Conservation (phyloP, 73 alveolate genomes). For the Blepharisma japonicum region DNA sequence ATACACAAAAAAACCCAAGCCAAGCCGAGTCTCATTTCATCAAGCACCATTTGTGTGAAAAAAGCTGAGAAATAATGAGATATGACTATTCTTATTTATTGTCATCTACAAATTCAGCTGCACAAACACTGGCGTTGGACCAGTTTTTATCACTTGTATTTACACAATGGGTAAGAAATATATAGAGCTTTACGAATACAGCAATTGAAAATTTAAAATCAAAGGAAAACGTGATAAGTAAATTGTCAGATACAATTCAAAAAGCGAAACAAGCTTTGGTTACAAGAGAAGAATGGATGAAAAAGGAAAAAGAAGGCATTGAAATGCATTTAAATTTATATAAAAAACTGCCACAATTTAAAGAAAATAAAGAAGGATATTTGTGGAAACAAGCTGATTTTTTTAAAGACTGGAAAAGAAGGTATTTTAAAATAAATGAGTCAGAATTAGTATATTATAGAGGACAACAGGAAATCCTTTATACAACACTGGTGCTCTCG, state of each 20-base stretch:
- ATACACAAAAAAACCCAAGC: conserved; percentile 3
- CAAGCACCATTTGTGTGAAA: neutral
- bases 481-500: neutral
- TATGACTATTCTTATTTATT: neutral
- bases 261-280: neutral
- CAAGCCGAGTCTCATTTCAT: neutral
- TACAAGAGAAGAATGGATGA: neutral
- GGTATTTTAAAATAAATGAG: conserved; percentile 5
- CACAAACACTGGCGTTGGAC: neutral
- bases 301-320: conserved; percentile 12
- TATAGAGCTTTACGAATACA: conserved; percentile 20
- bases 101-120: neutral
- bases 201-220: neutral
- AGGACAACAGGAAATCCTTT: neutral
- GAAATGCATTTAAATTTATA: neutral
- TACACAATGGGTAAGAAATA: neutral
- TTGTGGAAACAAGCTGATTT: conserved; percentile 21
- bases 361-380: conserved; percentile 9
- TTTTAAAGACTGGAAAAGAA: conserved; percentile 20
- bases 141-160: conserved; percentile 5
- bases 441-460: conserved; percentile 14
- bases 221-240: neutral
- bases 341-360: neutral
- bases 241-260: neutral
- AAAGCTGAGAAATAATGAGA: neutral